Conservation (phyloP, 2,329 filamentous ascomycete species). For the Zopfia rhizophila region DNA sequence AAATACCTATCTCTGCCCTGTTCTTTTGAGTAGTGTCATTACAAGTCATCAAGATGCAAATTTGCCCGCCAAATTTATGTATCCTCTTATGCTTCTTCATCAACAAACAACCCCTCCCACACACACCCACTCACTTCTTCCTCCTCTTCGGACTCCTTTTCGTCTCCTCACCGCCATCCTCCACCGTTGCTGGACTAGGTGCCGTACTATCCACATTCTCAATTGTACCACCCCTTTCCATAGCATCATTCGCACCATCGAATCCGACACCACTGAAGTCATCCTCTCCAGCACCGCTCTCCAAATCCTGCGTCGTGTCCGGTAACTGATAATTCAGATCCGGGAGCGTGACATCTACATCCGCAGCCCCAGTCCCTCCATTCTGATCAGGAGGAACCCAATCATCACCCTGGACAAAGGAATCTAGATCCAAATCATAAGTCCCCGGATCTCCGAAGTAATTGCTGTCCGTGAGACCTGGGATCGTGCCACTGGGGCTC, state of each 20-base stretch:
- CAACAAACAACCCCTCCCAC: too few relatives aligned
- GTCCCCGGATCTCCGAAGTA: conserved; percentile 52
- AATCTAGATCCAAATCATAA: conserved; percentile 64
- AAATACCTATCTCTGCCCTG: too few relatives aligned
- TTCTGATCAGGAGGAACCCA: conserved; percentile 56
- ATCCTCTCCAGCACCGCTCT: conserved; percentile 1
- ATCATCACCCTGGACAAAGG: conserved; percentile 66
- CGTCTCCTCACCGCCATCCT: conserved; percentile 34
- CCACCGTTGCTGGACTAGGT: conserved; percentile 51
- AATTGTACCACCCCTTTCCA: conserved; percentile 38
- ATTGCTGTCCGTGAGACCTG: conserved; percentile 64
- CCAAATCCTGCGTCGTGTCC: conserved; percentile 17
- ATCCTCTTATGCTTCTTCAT: too few relatives aligned
- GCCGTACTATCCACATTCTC: conserved; percentile 55
- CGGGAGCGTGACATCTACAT: conserved; percentile 24
- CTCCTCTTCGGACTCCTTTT: conserved; percentile 42
- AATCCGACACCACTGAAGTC: conserved; percentile 1
- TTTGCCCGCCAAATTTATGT: too few relatives aligned
- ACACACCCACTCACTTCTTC: conserved; percentile 37
- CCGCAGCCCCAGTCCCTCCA: neutral
- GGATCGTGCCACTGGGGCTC: conserved; percentile 81
- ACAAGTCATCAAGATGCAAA: too few relatives aligned
- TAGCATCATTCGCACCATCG: conserved; percentile 1
- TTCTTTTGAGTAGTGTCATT: too few relatives aligned
- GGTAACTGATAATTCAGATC: conserved; percentile 41